These are phyloP conservation scores for Suaeda aralocaspica DNA, from an alignment of 148 eudicot genomes.

Conservation along the genomic window DNA sequence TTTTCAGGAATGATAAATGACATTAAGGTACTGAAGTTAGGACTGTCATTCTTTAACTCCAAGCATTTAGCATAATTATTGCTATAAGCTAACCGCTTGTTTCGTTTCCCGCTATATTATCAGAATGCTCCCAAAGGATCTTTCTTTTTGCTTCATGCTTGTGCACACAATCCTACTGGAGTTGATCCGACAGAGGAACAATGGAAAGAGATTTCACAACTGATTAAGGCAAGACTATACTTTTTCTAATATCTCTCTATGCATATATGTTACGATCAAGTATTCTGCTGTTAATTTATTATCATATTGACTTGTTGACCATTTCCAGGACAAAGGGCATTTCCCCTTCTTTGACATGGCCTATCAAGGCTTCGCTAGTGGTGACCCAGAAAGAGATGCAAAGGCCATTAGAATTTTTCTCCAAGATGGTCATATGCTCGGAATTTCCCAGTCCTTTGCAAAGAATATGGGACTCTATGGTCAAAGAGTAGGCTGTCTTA, in stretches of 20 bases:
- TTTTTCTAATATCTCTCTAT: background rate
- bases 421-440: constrained; percentile 84
- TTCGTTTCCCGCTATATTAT: constrained; percentile 4
- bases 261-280: background rate
- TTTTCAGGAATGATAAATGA: constrained; percentile 78
- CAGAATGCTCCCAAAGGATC: constrained; percentile 97
- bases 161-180: constrained; percentile 99
- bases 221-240: constrained; percentile 63
- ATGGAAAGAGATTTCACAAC: constrained; percentile 86
- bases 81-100: background rate
- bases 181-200: constrained; percentile 96
- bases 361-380: constrained; percentile 98
- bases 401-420: constrained; percentile 90
- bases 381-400: constrained; percentile 96
- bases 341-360: constrained; percentile 99
- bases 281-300: background rate
- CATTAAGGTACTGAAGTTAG: constrained; percentile 52
- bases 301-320: background rate
- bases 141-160: constrained; percentile 94
- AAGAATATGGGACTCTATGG: constrained; percentile 99
- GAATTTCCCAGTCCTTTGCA: constrained; percentile 91
- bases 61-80: constrained; percentile 4
- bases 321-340: constrained; percentile 78
- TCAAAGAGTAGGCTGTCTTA: constrained; percentile 97
- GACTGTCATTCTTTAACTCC: background rate